phyloP scores from a whole-genome alignment of 129 eudicot genomes.

The Kitagawia praeruptora region DNA sequence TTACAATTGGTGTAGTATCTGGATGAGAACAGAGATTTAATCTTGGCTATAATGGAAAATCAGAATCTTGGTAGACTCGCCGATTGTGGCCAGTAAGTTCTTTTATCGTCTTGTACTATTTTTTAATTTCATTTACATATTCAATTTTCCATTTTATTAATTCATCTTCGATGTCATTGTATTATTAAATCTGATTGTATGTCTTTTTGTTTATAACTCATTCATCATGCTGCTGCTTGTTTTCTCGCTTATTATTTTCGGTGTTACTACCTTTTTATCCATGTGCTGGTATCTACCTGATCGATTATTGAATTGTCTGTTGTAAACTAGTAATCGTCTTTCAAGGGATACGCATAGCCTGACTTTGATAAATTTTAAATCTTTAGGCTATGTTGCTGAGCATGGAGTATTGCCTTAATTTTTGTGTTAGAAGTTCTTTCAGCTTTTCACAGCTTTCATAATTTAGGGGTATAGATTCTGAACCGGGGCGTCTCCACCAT shows the following conservation, averaged over 20 bases:
- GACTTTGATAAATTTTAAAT: too few relatives aligned
- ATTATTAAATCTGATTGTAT: too few relatives aligned
- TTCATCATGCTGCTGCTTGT: not conserved
- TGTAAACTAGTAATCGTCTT: not conserved
- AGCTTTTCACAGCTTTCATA: too few relatives aligned
- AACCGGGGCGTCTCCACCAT: too few relatives aligned
- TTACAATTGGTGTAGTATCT: conserved; percentile 51
- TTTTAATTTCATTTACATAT: not conserved
- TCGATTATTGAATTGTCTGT: not conserved
- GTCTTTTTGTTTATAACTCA: too few relatives aligned
- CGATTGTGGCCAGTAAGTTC: conserved; percentile 88
- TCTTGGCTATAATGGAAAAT: conserved; percentile 79
- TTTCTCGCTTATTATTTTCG: not conserved
- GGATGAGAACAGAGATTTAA: conserved; percentile 83
- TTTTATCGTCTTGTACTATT: too few relatives aligned
- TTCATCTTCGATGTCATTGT: too few relatives aligned
- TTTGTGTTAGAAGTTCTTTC: too few relatives aligned
- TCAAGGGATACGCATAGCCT: not conserved
- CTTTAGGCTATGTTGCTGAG: too few relatives aligned
- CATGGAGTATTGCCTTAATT: too few relatives aligned
- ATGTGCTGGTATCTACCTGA: not conserved
- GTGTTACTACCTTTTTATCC: too few relatives aligned
- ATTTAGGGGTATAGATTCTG: too few relatives aligned
- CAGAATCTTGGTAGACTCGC: conserved; percentile 73
- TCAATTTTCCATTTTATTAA: not conserved